phyloP scores from a whole-genome alignment of 176 grass and related monocot genomes.

The Carex littledalei region DNA sequence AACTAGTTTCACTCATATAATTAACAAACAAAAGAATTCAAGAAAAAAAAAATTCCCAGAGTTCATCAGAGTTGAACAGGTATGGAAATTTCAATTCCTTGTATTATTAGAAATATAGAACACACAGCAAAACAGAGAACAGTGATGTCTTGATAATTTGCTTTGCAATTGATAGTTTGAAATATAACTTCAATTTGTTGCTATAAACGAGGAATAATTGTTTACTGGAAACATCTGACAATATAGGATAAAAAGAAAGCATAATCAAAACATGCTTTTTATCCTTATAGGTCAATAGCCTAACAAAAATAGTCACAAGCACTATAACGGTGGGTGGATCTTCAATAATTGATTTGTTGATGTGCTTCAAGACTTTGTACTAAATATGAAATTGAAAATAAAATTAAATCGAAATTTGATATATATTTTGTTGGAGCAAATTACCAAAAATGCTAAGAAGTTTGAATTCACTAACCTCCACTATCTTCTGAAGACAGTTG shows the following conservation, averaged over 20 bases:
- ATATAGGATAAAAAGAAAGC: conserved; percentile 45
- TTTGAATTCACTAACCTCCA: conserved; percentile 21
- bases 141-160: neutral
- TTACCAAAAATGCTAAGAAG: conserved; percentile 10
- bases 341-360: conserved; percentile 52
- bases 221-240: conserved; percentile 36
- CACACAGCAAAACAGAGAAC: neutral
- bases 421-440: neutral
- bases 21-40: neutral
- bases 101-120: no score
- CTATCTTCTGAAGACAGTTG: conserved; percentile 21
- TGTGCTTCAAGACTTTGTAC: conserved; percentile 26
- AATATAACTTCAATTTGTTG: conserved; percentile 16
- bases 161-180: neutral
- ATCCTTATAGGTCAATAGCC: conserved; percentile 67
- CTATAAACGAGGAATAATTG: conserved; percentile 17
- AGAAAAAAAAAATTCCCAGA: neutral
- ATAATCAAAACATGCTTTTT: conserved; percentile 50
- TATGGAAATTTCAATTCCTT: no score
- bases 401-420: conserved; percentile 11
- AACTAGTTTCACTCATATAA: neutral
- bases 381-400: neutral
- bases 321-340: conserved; percentile 40
- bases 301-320: conserved; percentile 59
- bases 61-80: neutral